Evolutionary conservation across 768 basidiomycete species (phyloP).

Genomic region (Calocera viscosa): DNA sequence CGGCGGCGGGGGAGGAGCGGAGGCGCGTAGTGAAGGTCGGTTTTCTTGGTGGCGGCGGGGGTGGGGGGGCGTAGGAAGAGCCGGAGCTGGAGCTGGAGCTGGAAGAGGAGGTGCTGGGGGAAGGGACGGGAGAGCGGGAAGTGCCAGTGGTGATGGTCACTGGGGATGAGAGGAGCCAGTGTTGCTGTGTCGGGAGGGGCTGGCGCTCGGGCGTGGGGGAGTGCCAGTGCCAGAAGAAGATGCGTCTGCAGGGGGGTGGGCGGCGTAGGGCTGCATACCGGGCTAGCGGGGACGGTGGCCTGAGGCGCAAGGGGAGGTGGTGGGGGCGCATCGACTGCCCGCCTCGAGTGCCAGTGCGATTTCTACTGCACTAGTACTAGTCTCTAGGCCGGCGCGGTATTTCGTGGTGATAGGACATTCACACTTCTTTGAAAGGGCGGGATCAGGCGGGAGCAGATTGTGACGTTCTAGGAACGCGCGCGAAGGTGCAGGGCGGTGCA

Average conservation of each 20-base stretch:
- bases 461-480: neutral
- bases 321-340: neutral
- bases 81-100: neutral
- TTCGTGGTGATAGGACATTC: too few relatives aligned
- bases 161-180: neutral
- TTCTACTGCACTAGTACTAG: too few relatives aligned
- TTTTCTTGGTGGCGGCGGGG: constrained; percentile 4
- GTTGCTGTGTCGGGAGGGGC: neutral
- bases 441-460: neutral
- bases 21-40: constrained; percentile 8
- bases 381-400: too few relatives aligned
- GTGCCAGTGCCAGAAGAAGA: neutral
- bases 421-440: too few relatives aligned
- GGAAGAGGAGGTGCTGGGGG: neutral
- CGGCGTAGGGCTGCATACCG: neutral
- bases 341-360: too few relatives aligned
- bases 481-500: neutral
- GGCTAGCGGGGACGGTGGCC: neutral
- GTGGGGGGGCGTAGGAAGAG: neutral
- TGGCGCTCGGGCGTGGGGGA: neutral
- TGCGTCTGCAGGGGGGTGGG: neutral
- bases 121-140: neutral
- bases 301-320: neutral
- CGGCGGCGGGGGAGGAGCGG: constrained; percentile 18
- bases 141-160: neutral